phyloP scores from a whole-genome alignment of 2,329 filamentous ascomycete species.

The Didymella pinodella region DNA sequence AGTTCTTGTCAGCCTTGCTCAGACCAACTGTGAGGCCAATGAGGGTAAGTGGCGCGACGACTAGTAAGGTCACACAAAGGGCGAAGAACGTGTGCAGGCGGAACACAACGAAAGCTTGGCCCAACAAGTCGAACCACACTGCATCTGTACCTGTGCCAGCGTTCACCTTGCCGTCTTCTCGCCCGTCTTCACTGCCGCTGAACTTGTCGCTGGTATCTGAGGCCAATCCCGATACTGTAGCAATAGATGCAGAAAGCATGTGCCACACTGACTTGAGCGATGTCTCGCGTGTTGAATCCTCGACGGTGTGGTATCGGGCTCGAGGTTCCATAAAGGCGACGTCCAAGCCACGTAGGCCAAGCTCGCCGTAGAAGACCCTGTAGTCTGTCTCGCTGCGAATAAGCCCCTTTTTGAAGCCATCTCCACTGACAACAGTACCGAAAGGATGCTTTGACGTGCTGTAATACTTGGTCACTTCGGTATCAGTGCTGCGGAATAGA shows the following conservation, averaged over 20 bases:
- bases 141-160: constrained; percentile 73
- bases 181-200: constrained; percentile 65
- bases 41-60: constrained; percentile 78
- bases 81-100: constrained; percentile 85
- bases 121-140: constrained; percentile 96
- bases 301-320: constrained; percentile 86
- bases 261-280: constrained; percentile 81
- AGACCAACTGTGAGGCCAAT: constrained; percentile 74
- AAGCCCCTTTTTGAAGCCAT: constrained; percentile 81
- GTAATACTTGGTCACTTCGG: constrained; percentile 84
- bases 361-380: constrained; percentile 76
- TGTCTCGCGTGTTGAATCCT: constrained; percentile 85
- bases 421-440: constrained; percentile 79
- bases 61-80: constrained; percentile 81
- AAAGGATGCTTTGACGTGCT: constrained; percentile 76
- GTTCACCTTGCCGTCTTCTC: constrained; percentile 67
- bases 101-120: constrained; percentile 79
- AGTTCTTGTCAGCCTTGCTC: constrained; percentile 79
- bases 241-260: constrained; percentile 86
- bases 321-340: constrained; percentile 90
- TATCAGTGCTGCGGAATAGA: constrained; percentile 87
- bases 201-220: constrained; percentile 73
- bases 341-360: constrained; percentile 87
- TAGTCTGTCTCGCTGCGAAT: constrained; percentile 92
- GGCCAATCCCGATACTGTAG: constrained; percentile 75